Conservation (phyloP, 2,329 filamentous ascomycete genomes). For the Apiospora kogelbergensis region DNA sequence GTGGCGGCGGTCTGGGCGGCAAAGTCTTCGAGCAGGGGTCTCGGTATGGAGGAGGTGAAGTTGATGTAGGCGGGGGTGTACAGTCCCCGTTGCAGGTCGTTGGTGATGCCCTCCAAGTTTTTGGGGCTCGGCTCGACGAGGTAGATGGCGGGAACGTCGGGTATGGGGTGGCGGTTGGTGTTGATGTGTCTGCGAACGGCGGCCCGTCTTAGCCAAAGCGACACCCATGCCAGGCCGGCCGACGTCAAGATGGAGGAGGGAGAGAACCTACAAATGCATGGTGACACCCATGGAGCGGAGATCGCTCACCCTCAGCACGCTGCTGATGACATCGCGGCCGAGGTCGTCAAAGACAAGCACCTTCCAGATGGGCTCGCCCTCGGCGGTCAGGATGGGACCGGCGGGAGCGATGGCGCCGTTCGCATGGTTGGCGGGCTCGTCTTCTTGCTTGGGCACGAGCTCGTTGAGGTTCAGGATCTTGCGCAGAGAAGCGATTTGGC, state of each 20-base stretch:
- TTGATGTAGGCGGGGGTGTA: conserved; percentile 96
- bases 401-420: conserved; percentile 67
- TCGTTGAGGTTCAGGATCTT: conserved; percentile 96
- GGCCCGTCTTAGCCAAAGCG: neutral
- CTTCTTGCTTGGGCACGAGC: conserved; percentile 57
- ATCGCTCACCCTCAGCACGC: conserved; percentile 91
- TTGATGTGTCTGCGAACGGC: conserved; percentile 66
- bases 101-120: conserved; percentile 81
- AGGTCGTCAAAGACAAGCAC: conserved; percentile 91
- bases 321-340: conserved; percentile 94
- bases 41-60: conserved; percentile 90
- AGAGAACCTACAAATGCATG: conserved; percentile 74
- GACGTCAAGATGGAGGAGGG: neutral
- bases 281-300: conserved; percentile 92
- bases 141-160: conserved; percentile 94
- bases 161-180: conserved; percentile 81
- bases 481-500: conserved; percentile 73
- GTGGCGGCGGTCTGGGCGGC: conserved; percentile 82
- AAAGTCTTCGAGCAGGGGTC: conserved; percentile 91
- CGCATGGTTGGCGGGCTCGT: conserved; percentile 55
- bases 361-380: conserved; percentile 96
- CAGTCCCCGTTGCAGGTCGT: conserved; percentile 80
- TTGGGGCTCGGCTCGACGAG: conserved; percentile 83
- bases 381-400: conserved; percentile 78
- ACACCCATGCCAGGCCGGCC: neutral